Evolutionary conservation across 2,329 filamentous ascomycete genomes (phyloP).

Genomic region (Ophiocordyceps robertsii): DNA sequence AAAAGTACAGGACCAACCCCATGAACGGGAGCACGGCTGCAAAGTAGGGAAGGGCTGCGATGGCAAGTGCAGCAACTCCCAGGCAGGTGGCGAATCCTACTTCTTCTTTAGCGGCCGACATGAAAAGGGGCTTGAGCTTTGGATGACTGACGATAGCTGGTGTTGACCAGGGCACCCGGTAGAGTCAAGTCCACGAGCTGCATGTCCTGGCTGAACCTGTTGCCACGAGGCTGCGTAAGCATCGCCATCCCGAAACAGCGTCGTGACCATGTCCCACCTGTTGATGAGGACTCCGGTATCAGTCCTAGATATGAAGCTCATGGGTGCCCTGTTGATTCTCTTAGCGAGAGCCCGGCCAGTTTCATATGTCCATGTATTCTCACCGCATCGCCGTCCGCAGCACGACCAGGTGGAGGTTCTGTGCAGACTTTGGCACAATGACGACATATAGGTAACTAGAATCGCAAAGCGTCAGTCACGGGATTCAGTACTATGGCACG

Average conservation of each 20-base stretch:
- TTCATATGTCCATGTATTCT: too few relatives aligned
- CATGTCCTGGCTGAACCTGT: conserved; percentile 5
- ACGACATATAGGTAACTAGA: too few relatives aligned
- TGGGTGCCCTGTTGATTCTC: not conserved
- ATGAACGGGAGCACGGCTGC: not conserved
- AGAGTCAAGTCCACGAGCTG: conserved; percentile 1
- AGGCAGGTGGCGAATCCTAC: not conserved
- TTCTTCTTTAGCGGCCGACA: too few relatives aligned
- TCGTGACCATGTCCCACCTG: too few relatives aligned
- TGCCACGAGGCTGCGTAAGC: too few relatives aligned
- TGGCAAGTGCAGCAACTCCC: not conserved
- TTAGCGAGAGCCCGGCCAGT: too few relatives aligned
- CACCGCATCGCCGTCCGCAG: too few relatives aligned
- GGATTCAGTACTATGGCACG: not conserved
- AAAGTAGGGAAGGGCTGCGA: not conserved
- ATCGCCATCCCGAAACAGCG: too few relatives aligned
- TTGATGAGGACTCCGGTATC: conserved; percentile 3
- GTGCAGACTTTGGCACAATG: too few relatives aligned
- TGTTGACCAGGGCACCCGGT: not conserved
- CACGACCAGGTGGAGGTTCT: too few relatives aligned
- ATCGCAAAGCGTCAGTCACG: too few relatives aligned
- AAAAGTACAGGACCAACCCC: not conserved
- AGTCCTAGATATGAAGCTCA: conserved; percentile 1
- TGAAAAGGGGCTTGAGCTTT: too few relatives aligned
- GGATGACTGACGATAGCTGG: not conserved